These are phyloP conservation scores for Diaporthe vaccinii DNA, from an alignment of 2,329 filamentous ascomycete genomes.

Conservation along the genomic window DNA sequence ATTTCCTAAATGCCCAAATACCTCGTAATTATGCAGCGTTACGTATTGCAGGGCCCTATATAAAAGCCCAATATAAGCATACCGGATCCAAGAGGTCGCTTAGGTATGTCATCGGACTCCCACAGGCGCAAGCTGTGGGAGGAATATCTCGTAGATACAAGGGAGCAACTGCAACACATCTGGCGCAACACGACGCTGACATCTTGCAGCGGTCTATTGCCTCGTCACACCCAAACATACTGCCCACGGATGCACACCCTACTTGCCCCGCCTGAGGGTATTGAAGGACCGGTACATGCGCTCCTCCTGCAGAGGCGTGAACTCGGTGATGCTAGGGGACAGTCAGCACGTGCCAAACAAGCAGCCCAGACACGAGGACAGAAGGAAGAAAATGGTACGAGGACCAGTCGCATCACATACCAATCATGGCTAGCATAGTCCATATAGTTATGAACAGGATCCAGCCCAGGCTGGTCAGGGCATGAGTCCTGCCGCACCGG, in stretches of 20 bases:
- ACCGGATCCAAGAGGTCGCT: not conserved
- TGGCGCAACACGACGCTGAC: not conserved
- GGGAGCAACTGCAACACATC: not conserved
- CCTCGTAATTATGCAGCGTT: not conserved
- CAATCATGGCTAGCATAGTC: conserved; percentile 26
- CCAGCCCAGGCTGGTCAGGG: not conserved
- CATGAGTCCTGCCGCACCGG: not conserved
- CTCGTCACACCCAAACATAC: not conserved
- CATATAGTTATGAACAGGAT: conserved; percentile 17
- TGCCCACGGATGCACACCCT: not conserved
- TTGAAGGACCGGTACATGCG: conserved; percentile 22
- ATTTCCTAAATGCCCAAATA: not conserved
- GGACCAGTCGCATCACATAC: not conserved
- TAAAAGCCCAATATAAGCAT: too few species aligned
- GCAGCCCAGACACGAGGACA: not conserved
- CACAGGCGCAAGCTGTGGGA: not conserved
- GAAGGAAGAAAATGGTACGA: not conserved
- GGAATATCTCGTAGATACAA: not conserved
- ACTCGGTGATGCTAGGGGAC: not conserved
- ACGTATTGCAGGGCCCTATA: too few species aligned
- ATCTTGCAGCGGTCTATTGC: not conserved
- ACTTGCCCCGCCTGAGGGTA: not conserved
- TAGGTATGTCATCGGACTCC: not conserved
- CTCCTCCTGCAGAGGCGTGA: conserved; percentile 12
- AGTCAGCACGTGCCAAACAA: not conserved